phyloP scores from a whole-genome alignment of 495 filamentous ascomycete genomes.

The Talaromyces stipitatus region DNA sequence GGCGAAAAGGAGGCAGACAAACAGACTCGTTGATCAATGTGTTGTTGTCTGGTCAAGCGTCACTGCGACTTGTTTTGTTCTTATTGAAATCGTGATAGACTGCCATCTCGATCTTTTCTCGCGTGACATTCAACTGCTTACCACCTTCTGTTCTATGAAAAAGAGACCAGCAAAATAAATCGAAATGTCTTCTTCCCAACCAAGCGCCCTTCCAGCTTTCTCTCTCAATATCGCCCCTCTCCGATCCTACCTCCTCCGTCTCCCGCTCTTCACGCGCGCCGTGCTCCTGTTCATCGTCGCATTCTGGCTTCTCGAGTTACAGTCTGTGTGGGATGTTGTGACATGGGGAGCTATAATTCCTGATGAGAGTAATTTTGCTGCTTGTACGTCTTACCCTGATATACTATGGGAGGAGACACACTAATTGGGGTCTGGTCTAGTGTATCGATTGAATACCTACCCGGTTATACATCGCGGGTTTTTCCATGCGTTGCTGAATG shows the following conservation, averaged over 20 bases:
- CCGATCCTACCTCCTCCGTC: constrained; percentile 67
- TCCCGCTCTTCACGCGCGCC: constrained; percentile 84
- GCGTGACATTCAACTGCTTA: neutral
- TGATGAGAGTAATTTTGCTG: constrained; percentile 57
- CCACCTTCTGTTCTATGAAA: neutral
- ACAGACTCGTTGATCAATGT: too few species aligned
- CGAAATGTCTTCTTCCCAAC: constrained; percentile 7
- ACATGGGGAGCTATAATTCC: constrained; percentile 76
- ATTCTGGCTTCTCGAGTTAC: constrained; percentile 60
- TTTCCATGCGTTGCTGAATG: constrained; percentile 73
- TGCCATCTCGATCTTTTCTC: neutral
- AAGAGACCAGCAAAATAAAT: neutral
- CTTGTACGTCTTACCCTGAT: constrained; percentile 54
- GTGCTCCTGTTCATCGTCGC: constrained; percentile 58
- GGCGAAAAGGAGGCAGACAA: neutral
- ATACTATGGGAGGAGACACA: neutral
- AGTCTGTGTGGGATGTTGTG: constrained; percentile 58
- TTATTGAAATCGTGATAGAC: neutral
- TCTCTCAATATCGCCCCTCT: constrained; percentile 44
- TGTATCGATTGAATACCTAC: constrained; percentile 90
- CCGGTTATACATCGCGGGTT: constrained; percentile 78
- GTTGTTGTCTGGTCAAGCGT: neutral
- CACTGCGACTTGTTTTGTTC: neutral
- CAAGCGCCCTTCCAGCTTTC: constrained; percentile 32
- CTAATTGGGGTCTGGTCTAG: constrained; percentile 33